A percentile compares a stretch with the other conserved stretches of the same genome.
phyloP scores from a whole-genome alignment of 768 basidiomycete species.

The Auriscalpium microsporum region DNA sequence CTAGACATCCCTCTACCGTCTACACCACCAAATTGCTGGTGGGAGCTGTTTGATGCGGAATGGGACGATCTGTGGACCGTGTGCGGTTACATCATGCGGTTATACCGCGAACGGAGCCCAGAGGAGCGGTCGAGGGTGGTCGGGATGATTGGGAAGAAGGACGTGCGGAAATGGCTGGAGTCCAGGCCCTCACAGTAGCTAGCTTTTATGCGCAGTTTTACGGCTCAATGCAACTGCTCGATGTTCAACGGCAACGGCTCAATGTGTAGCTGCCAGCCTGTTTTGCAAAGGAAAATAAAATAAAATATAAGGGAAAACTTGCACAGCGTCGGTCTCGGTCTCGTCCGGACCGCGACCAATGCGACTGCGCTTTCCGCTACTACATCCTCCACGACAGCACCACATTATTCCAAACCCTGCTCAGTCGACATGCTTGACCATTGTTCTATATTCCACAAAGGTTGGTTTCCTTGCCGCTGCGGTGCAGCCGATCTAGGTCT shows the following conservation, averaged over 20 bases:
- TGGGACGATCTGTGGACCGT: conserved; percentile 87
- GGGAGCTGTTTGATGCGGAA: conserved; percentile 86
- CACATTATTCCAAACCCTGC: neutral
- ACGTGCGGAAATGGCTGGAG: conserved; percentile 78
- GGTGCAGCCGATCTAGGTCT: neutral
- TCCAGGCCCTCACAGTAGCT: too few species aligned
- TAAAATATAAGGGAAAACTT: conserved; percentile 7
- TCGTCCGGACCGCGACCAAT: neutral
- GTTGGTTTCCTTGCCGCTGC: conserved; percentile 26
- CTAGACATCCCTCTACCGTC: conserved; percentile 69
- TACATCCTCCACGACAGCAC: neutral
- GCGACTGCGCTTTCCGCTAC: neutral
- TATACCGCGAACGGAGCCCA: conserved; percentile 52
- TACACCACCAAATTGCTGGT: conserved; percentile 72
- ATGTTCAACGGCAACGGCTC: too few species aligned
- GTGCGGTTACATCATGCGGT: conserved; percentile 74
- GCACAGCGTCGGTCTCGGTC: neutral
- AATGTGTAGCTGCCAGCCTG: too few species aligned
- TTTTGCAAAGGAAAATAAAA: conserved; percentile 24
- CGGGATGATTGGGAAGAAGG: conserved; percentile 62
- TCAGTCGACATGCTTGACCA: conserved; percentile 72
- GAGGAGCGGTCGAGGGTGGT: conserved; percentile 42
- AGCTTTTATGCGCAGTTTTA: too few species aligned
- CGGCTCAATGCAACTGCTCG: too few species aligned
- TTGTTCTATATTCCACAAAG: conserved; percentile 92